phyloP scores from a whole-genome alignment of 768 basidiomycete species.

The Tulasnella sp. region DNA sequence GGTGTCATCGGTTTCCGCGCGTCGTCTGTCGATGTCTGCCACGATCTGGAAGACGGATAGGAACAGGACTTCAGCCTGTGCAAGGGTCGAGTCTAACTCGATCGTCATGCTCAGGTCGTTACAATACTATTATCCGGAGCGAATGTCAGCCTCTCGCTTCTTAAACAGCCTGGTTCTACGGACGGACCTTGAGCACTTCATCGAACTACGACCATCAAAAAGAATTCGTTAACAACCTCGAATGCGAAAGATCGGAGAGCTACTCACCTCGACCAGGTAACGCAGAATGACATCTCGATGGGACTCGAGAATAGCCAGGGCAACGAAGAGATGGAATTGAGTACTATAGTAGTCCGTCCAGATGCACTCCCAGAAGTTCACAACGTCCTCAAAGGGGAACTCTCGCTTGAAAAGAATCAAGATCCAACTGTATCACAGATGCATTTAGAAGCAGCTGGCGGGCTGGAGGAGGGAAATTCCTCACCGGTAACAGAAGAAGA shows the following conservation, averaged over 20 bases:
- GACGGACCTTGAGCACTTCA: conserved; percentile 64
- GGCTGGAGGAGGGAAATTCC: conserved; percentile 35
- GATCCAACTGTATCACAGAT: conserved; percentile 59
- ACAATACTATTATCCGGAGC: conserved; percentile 57
- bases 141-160: conserved; percentile 3
- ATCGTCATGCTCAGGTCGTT: conserved; percentile 96
- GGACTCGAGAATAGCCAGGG: conserved; percentile 88
- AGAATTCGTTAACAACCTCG: neutral
- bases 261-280: conserved; percentile 82
- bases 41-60: conserved; percentile 85
- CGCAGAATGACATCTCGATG: conserved; percentile 93
- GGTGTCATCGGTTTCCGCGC: conserved; percentile 46
- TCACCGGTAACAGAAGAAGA: conserved; percentile 98
- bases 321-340: conserved; percentile 87
- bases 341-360: conserved; percentile 91
- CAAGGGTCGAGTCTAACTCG: conserved; percentile 90
- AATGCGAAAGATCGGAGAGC: neutral
- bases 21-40: conserved; percentile 80
- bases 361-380: conserved; percentile 88
- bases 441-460: neutral
- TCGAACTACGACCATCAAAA: conserved; percentile 56
- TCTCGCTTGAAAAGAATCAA: conserved; percentile 95
- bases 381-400: conserved; percentile 86
- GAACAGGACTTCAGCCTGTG: conserved; percentile 96
- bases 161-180: neutral